Base-by-base conservation (phyloP, 345 rosid genomes). In the Gossypium turneri region DNA sequence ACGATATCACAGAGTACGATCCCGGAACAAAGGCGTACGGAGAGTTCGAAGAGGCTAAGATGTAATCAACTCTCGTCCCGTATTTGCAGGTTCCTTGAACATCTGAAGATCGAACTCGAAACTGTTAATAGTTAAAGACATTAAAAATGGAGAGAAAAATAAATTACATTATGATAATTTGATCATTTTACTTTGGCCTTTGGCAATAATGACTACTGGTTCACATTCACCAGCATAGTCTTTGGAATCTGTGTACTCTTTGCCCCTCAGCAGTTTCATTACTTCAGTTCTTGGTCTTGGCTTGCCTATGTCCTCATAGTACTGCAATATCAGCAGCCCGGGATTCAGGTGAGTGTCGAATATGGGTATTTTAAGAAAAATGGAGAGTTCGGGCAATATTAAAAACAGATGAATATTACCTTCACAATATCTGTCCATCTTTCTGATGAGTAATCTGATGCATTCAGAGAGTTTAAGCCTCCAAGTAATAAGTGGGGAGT, bases 1-100 rank as follows among this genome's bases (percentile, higher is more conserved):
- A 92, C 56, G 97, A 92, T 34, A 92, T 66, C 44, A 91, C 98
- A 0, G 97, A 88, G 80, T 94, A 94, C 1, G 97, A 88, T 8
- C 90, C 90, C 0, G 95, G 97, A 57, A 94, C 88, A 56, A 92
- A 90, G 76, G 80, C 81, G 76, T 81, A 92, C 0, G 89, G 84
- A 3, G 88, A 84, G 25, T 83, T 80, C 24, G 87, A 88, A n/a
- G 98, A 89, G 73, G 93, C 85, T 52, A 86, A 75, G 25, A 91
- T 67, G 83, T 94, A 92, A 77, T 94, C 98, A 9, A 94, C 98
- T 0, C 99, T 77, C 2, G 98, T 94, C 52, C 96, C 98, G 0
- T 94, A 92, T 84, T 94, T 94, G 89, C 99, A 94, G 22, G 99
- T 92, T 67, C 99, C 98, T 73, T 94, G 99, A 53, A 94, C 98